Evolutionary conservation across 2,329 filamentous ascomycete species (phyloP), one percentile per base, ranked within the genome.

Genomic region (Arachnomyces sp.): DNA sequence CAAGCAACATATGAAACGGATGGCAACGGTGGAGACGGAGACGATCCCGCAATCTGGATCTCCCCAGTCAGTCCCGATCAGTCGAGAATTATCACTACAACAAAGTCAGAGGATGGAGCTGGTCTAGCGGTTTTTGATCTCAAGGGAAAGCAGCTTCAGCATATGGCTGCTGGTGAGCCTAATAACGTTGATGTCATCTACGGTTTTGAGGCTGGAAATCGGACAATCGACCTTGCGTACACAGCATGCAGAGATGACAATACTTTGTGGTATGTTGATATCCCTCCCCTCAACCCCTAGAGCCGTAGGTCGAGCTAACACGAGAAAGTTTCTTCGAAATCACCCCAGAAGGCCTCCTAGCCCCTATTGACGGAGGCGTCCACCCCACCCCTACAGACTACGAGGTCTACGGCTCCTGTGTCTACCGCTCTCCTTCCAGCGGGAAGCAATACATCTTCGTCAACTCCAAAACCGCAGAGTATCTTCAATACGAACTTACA

Each of bases 141-240:
- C 2, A 54, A 58, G 7, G 72, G 73, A 0, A 71, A 68, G 17
- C 53, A 69, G 2, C 42, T 74, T 0, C 70, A 74, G 48, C 60
- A 61, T 3, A 56, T 72, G 5, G 42, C 52, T 0, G 70, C 70
- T 0, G 62, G 60, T 1, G 60, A 75, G 39, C 73, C 73, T 0
- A 73, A 75, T 44, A 75, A 76, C 29, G 71, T 75, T 1, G 72
- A 76, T 37, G 60, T 75, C 17, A 72, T 76, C 31, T 74, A 73
- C 39, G 61, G 60, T 7, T 69, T 76, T 34, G 49, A 61, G 3
- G 57, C 64, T 0, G 70, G 70, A 1, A 53, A 64, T 12, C 59
- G 66, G 2, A 66, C 51, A 1, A 55, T 71, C 1, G 71, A 76
- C 46, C 52, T 76, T 9, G 65, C 65, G 1, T 74, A 68, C 48